Base-by-base conservation (phyloP, 495 filamentous ascomycete species). In the Xylaria nigripes region DNA sequence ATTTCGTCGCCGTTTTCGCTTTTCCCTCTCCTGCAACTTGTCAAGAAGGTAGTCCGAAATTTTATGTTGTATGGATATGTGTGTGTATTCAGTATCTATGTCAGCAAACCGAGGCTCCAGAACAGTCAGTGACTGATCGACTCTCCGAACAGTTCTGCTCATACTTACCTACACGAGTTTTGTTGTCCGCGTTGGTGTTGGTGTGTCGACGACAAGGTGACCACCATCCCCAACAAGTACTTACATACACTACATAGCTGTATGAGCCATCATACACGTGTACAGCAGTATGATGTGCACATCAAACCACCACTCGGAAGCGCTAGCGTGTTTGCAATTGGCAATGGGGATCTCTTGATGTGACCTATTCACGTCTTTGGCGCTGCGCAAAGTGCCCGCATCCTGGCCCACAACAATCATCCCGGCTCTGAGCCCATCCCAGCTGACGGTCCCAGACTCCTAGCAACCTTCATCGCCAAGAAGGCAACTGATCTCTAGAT, bases 221-320 rank as follows among this genome's bases (percentile, higher is more conserved):
- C 32, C 27, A 30, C 27, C 27, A 4, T 30, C 27, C 27, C 27
- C 27, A 10, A 30, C 32, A 10, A 36, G 32, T n/a, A 36, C 32
- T 3, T n/a, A 36, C 32, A 36, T 12, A n/a, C 32, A 30, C 5
- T 30, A 30, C 32, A 12, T n/a, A 36, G 13, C 32, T 18, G 36
- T 40, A 40, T 16, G 36, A 18, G 36, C 36, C n/a, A 40, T 40
- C n/a, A 40, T 40, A 40, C 43, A 45, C 21, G 43, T 45, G 43
- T 45, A 45, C 36, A 40, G 36, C 36, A 18, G 36, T 16, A 40
- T 40, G 36, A 40, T 40, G 36, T 40, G 36, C 42, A 10, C 42
- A 44, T 45, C 16, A 30, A 54, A 45, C 51, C 44, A 54, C 51
- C 51, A 54, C 47, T 55, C 53, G 53, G 53, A 55, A 49, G 45